phyloP scores from a whole-genome alignment of 192 early-diverging fungal species.

The Entomortierella lignicola region DNA sequence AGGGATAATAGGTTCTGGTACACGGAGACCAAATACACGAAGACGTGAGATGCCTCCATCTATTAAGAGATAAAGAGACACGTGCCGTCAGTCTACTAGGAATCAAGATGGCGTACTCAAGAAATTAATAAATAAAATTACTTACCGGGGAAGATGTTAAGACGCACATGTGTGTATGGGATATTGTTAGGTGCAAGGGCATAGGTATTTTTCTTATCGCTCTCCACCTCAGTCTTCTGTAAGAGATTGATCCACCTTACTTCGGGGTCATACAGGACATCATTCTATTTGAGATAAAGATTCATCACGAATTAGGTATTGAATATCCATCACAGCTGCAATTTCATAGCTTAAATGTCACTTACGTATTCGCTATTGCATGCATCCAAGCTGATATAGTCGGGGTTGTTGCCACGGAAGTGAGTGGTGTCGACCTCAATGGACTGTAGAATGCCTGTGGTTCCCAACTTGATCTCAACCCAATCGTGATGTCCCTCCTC shows the following conservation, averaged over 20 bases:
- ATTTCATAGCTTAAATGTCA: background rate
- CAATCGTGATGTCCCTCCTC: constrained; percentile 82
- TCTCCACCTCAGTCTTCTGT: constrained; percentile 71
- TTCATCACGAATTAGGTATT: background rate
- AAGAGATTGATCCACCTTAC: constrained; percentile 64
- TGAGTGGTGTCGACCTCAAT: constrained; percentile 87
- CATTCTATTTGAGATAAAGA: constrained; percentile 15
- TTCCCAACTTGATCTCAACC: constrained; percentile 83
- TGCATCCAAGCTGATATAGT: constrained; percentile 78
- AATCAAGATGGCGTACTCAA: background rate
- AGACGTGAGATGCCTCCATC: constrained; percentile 93
- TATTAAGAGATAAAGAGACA: constrained; percentile 67
- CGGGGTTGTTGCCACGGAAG: constrained; percentile 95
- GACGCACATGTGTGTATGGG: constrained; percentile 70
- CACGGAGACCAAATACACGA: constrained; percentile 77
- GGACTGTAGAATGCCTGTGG: constrained; percentile 72
- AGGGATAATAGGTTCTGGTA: constrained; percentile 30
- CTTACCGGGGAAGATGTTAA: constrained; percentile 83
- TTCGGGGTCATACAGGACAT: constrained; percentile 48
- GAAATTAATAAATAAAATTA: constrained; percentile 37
- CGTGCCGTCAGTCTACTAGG: background rate
- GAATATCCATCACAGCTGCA: no score
- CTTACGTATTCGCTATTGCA: constrained; percentile 64
- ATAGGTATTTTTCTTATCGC: constrained; percentile 81
- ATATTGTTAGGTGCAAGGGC: constrained; percentile 58